Evolutionary conservation across 441 rosid genomes (phyloP), one percentile per base, ranked within the genome.

Genomic region (Gossypium aridum): DNA sequence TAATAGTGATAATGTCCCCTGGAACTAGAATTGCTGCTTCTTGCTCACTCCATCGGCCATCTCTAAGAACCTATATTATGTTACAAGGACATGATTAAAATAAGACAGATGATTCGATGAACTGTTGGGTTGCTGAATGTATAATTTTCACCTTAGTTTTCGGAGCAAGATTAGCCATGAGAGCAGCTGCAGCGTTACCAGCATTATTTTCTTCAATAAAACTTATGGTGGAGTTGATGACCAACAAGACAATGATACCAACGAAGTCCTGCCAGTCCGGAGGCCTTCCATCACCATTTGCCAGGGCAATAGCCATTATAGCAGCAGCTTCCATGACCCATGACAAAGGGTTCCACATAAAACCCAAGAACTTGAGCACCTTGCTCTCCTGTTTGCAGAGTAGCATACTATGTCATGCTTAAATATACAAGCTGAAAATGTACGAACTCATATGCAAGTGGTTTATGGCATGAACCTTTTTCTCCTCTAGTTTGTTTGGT

Each of bases 271-370:
- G 92, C 98, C 98, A 93, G 72, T 93, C 98, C 4, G 98, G 97
- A 80, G 97, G 94, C 72, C 74, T 83, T 76, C 92, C 92, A 37
- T 13, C 82, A 26, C 97, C 97, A 76, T 93, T 92, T 14, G 94
- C 96, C 85, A 93, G 51, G 55, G 77, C 90, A 16, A 93, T 92
- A 69, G 98, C 96, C 97, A 93, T 85, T 37, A 93, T 3, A 12
- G 98, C 97, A 57, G 98, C 98, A 69, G 90, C 93, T 76, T 93
- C 98, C 98, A 93, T 92, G 83, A 93, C 98, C 98, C 98, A 93
- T 10, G 98, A 93, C 79, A 93, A 75, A 5, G 98, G 98, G 73
- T 93, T 93, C 98, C 98, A 93, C 98, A 93, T 93, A 76, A 93
- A 93, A 10, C 97, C 97, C 83, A 93, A 76, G 76, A 93, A 93